A percentile compares a stretch with the other conserved stretches of the same genome.
phyloP scores from a whole-genome alignment of 2,329 filamentous ascomycete genomes.

The Diaporthe australafricana region DNA sequence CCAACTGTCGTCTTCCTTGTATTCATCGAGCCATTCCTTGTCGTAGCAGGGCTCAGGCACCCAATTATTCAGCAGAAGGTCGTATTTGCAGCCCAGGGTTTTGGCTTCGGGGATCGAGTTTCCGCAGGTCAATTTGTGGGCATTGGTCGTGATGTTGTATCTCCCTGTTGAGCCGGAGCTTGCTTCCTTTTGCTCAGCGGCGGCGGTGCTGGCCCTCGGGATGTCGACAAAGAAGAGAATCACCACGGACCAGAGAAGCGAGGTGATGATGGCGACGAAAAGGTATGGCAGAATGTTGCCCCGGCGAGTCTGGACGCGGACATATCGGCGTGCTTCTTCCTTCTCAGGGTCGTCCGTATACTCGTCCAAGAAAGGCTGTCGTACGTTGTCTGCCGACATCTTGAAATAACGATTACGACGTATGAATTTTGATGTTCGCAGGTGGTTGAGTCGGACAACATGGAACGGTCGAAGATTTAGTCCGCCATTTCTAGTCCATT shows the following conservation, averaged over 20 bases:
- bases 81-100: constrained; percentile 40
- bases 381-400: constrained; percentile 10
- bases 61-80: constrained; percentile 44
- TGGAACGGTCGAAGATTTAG: not conserved
- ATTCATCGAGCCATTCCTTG: constrained; percentile 42
- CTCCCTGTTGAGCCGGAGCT: not conserved
- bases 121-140: constrained; percentile 39
- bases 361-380: constrained; percentile 37
- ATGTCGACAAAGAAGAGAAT: constrained; percentile 35
- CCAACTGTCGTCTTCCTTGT: constrained; percentile 43
- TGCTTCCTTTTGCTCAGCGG: not conserved
- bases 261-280: constrained; percentile 40
- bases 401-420: not conserved
- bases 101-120: constrained; percentile 39
- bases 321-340: constrained; percentile 34
- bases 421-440: not conserved
- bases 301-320: constrained; percentile 6
- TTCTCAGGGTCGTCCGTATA: constrained; percentile 38
- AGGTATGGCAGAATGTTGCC: constrained; percentile 37
- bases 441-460: no score
- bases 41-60: constrained; percentile 40
- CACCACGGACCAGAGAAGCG: constrained; percentile 40
- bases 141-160: constrained; percentile 40
- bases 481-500: not conserved
- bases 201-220: constrained; percentile 18